Conservation (phyloP, 2,329 filamentous ascomycete genomes). For the Parastagonospora nodorum region DNA sequence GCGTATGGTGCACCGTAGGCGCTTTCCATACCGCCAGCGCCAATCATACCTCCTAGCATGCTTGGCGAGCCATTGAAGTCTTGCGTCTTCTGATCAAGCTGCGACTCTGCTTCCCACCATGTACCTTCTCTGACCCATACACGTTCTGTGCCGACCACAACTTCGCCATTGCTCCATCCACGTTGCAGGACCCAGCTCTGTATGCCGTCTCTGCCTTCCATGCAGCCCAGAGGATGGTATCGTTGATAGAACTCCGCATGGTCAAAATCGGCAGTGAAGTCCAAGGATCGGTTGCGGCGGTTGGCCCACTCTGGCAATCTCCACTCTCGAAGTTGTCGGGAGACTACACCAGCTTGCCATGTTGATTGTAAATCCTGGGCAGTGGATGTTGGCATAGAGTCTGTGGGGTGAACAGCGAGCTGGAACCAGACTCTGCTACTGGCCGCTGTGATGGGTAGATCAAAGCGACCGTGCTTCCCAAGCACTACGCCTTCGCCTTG, state of each 20-base stretch:
- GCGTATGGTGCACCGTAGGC: slow-evolving; percentile 69
- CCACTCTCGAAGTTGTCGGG: slow-evolving; percentile 91
- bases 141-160: slow-evolving; percentile 85
- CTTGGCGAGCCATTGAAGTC: slow-evolving; percentile 47
- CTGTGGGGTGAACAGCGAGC: slow-evolving; percentile 86
- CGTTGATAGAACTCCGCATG: slow-evolving; percentile 86
- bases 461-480: slow-evolving; percentile 77
- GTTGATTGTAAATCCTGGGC: slow-evolving; percentile 76
- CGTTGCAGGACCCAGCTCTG: slow-evolving; percentile 93
- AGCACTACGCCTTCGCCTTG: slow-evolving; percentile 79
- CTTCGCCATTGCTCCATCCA: slow-evolving; percentile 98
- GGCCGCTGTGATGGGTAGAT: slow-evolving; percentile 73
- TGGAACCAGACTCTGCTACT: slow-evolving; percentile 97
- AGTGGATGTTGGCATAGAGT: slow-evolving; percentile 77
- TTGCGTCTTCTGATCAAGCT: slow-evolving; percentile 84
- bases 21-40: slow-evolving; percentile 68
- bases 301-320: slow-evolving; percentile 96
- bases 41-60: slow-evolving; percentile 58
- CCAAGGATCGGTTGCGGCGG: slow-evolving; percentile 83
- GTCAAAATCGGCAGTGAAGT: slow-evolving; percentile 97
- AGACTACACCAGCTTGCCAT: slow-evolving; percentile 93
- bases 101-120: slow-evolving; percentile 98
- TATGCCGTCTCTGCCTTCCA: slow-evolving; percentile 88
- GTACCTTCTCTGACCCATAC: slow-evolving; percentile 93
- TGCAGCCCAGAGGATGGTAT: slow-evolving; percentile 82